A percentile compares a stretch with the other conserved stretches of the same genome.
These are phyloP conservation scores for Chlamydomonas eustigma DNA, from an alignment of 139 green algal genomes.

Conservation along the genomic window DNA sequence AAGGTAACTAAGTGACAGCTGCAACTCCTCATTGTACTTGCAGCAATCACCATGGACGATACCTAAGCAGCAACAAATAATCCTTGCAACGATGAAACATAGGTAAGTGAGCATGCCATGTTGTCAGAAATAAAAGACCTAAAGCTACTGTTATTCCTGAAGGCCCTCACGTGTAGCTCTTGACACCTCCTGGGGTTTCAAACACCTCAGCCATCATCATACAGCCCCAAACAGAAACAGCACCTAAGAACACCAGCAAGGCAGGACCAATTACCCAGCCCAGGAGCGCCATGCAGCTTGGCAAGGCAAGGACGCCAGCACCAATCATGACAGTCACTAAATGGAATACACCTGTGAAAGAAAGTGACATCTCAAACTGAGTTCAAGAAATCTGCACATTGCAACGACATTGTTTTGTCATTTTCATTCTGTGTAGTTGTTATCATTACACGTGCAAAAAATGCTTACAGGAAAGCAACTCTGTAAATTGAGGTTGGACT, in stretches of 20 bases:
- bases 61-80: too few species aligned
- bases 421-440: background rate
- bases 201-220: conserved; percentile 1
- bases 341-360: background rate
- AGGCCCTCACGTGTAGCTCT: background rate
- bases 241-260: conserved; percentile 1
- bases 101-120: too few species aligned
- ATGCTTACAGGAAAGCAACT: too few species aligned
- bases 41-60: too few species aligned
- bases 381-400: background rate
- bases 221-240: conserved; percentile 10
- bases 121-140: too few species aligned
- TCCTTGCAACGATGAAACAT: too few species aligned
- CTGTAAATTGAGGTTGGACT: background rate
- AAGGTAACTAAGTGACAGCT: too few species aligned
- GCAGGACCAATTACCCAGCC: conserved; percentile 10
- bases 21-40: too few species aligned
- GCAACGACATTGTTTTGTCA: background rate
- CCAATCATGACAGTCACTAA: conserved; percentile 19
- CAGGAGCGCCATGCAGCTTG: conserved; percentile 7
- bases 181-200: background rate
- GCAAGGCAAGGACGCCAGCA: conserved; percentile 19
- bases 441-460: too few species aligned
- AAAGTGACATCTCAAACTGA: background rate
- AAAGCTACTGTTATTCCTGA: too few species aligned